Evolutionary conservation across 2,329 filamentous ascomycete species (phyloP), one percentile per base, ranked within the genome.

Genomic region (Bertia moriformis): DNA sequence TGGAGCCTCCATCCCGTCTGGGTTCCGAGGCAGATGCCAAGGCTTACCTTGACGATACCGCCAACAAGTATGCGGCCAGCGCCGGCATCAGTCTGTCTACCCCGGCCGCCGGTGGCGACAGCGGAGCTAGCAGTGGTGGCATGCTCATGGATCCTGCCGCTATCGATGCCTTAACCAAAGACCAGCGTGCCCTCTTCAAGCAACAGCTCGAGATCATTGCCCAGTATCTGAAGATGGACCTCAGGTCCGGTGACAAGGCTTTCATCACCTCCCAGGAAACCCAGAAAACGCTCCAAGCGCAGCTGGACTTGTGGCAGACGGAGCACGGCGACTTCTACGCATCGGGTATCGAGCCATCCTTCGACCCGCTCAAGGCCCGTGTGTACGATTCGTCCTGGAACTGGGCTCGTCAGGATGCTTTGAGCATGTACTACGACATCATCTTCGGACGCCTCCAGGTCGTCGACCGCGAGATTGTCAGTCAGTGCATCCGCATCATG

Each of bases 111-210:
- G 81, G 79, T 43, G 86, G 85, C 46, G 73, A 73, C 19, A 10
- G 14, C 20, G 29, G 14, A 44, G 82, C 77, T 40, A 80, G 69
- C 40, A 82, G 72, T 44, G 74, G 69, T 41, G 73, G 69, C 40
- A 96, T 98, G 91, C 94, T 98, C 85, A 96, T 98, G 88, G 91
- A 98, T 53, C 91, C 91, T 5, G 91, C 89, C 29, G 91, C 91
- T 39, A 81, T 98, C 46, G 91, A 98, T 57, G 91, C 91, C 13
- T 71, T 98, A 40, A 98, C 91, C 53, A 39, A 36, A 20, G 17
- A 41, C 46, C 14, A 39, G 39, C 2, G 36, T 46, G 83, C 86
- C 18, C 71, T 98, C 1, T 96, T 96, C 78, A 96, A 96, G 71
- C 89, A 98, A 57, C 91, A 98, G 58, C 73, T 98, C 18, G 91